These are phyloP conservation scores for Termitomyces sp. DNA, from an alignment of 768 basidiomycete genomes.

Conservation along the genomic window DNA sequence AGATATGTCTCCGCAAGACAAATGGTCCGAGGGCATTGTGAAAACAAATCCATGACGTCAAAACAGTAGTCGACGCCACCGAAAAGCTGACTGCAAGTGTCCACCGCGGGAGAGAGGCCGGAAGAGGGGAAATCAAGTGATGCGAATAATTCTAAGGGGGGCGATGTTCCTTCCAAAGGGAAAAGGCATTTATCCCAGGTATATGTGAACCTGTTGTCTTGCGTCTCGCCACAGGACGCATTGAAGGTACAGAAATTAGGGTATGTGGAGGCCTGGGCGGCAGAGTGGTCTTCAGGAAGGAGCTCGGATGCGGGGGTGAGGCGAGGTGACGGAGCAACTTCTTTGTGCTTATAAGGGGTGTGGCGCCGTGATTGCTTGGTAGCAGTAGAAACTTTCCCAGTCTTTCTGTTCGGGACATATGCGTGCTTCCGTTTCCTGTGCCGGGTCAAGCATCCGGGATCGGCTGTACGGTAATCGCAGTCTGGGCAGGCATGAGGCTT, in stretches of 20 bases:
- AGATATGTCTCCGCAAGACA: not conserved
- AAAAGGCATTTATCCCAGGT: slow-evolving; percentile 7
- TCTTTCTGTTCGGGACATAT: slow-evolving; percentile 17
- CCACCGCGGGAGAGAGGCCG: not conserved
- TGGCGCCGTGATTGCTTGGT: slow-evolving; percentile 7
- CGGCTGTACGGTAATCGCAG: slow-evolving; percentile 26
- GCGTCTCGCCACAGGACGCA: not conserved
- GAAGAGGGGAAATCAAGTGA: not conserved
- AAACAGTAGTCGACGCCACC: not conserved
- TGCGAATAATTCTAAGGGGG: not conserved
- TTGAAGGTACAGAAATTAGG: not conserved
- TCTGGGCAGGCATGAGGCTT: slow-evolving; percentile 26
- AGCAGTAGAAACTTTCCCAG: not conserved
- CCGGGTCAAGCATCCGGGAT: slow-evolving; percentile 30
- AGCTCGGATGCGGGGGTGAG: not conserved
- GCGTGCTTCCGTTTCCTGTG: slow-evolving; percentile 30
- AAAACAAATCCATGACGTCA: not conserved
- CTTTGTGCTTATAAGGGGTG: not conserved
- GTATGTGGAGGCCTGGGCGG: not conserved
- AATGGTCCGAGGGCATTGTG: not conserved
- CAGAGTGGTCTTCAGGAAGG: not conserved
- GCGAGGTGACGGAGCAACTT: not conserved
- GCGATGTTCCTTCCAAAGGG: not conserved
- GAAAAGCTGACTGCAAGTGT: slow-evolving; percentile 4
- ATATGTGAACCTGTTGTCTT: not conserved